phyloP scores from a whole-genome alignment of 1,139 yeast species.

The Saccharomyces hybrid region DNA sequence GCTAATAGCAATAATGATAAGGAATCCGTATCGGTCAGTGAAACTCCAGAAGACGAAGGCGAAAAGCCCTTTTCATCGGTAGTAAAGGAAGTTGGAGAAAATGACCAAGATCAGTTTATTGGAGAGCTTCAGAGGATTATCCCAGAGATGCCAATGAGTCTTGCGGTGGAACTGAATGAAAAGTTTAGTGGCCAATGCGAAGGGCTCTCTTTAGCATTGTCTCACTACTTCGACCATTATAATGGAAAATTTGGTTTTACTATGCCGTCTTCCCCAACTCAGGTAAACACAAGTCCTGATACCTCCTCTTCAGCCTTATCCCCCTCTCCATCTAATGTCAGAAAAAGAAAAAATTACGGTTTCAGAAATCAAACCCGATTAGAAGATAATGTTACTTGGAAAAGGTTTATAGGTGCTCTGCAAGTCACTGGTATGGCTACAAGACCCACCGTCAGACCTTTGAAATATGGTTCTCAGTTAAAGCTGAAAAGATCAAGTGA shows the following conservation, averaged over 20 bases:
- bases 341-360: neutral
- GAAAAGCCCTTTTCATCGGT: neutral
- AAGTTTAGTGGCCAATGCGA: conserved; percentile 10
- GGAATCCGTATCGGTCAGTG: neutral
- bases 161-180: conserved; percentile 7
- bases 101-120: conserved; percentile 3
- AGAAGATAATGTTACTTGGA: conserved; percentile 24
- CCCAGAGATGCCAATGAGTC: conserved; percentile 10
- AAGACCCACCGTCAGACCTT: conserved; percentile 53
- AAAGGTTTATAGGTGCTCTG: conserved; percentile 57
- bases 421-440: conserved; percentile 80
- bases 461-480: conserved; percentile 45
- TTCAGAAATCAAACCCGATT: conserved; percentile 7
- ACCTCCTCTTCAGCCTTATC: neutral
- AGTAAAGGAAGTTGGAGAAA: neutral
- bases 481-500: conserved; percentile 7
- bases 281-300: neutral
- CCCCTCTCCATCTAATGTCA: neutral
- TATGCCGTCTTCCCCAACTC: neutral
- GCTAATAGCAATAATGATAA: neutral
- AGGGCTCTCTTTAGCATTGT: conserved; percentile 15
- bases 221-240: conserved; percentile 13
- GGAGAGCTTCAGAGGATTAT: conserved; percentile 12
- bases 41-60: neutral
- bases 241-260: neutral